phyloP scores from a whole-genome alignment of 2,329 filamentous ascomycete genomes.

The Plectosphaerella plurivora region DNA sequence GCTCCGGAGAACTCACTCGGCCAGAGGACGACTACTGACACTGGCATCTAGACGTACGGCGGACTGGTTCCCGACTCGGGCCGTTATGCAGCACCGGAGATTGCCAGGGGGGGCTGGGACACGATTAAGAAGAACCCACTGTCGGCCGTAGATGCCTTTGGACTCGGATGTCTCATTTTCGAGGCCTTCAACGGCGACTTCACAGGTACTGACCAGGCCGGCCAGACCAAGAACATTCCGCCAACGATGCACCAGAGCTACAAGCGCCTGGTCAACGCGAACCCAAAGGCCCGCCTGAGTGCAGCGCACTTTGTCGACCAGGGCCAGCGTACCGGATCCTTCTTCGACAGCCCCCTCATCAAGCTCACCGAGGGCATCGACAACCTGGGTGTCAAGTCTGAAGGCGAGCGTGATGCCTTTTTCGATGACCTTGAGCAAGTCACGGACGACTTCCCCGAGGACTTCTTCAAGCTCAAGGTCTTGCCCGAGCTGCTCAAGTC shows the following conservation, averaged over 20 bases:
- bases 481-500: slow-evolving; percentile 95
- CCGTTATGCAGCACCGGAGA: slow-evolving; percentile 82
- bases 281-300: slow-evolving; percentile 83
- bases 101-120: slow-evolving; percentile 87
- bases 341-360: slow-evolving; percentile 91
- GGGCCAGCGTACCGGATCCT: slow-evolving; percentile 73
- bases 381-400: slow-evolving; percentile 82
- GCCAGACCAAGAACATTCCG: slow-evolving; percentile 81
- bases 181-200: slow-evolving; percentile 91
- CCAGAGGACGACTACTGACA: neutral
- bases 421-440: slow-evolving; percentile 79
- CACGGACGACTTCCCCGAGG: slow-evolving; percentile 91
- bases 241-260: slow-evolving; percentile 87
- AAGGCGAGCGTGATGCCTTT: slow-evolving; percentile 79
- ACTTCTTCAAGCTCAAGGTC: slow-evolving; percentile 97
- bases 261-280: slow-evolving; percentile 81
- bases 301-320: slow-evolving; percentile 86
- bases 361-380: slow-evolving; percentile 91
- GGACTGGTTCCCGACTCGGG: slow-evolving; percentile 80
- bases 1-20: too few relatives aligned
- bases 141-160: slow-evolving; percentile 81
- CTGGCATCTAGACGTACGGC: slow-evolving; percentile 65
- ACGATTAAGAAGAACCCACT: slow-evolving; percentile 78
- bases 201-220: slow-evolving; percentile 69
- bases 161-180: slow-evolving; percentile 77